Conservation (phyloP, 805 yeast genomes). For the Diddensiella caesifluorescens region DNA sequence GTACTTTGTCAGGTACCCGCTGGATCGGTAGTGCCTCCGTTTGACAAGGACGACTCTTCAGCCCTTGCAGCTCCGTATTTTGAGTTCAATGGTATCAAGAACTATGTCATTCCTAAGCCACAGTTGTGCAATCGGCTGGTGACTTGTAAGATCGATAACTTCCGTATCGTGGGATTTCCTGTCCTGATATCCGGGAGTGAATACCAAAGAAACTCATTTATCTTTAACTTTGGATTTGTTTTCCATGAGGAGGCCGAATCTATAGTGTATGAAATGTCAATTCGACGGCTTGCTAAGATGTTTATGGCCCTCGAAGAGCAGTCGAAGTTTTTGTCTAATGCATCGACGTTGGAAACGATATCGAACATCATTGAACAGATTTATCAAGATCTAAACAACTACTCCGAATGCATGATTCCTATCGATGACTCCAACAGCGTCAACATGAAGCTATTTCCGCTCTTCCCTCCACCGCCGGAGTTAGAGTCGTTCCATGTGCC, state of each 20-base stretch:
- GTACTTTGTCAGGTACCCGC: constrained; percentile 87
- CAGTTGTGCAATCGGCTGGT: constrained; percentile 79
- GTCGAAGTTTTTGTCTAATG: constrained; percentile 60
- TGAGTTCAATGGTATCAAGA: constrained; percentile 80
- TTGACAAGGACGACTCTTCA: constrained; percentile 30
- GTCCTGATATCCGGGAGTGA: constrained; percentile 68
- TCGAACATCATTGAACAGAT: constrained; percentile 80
- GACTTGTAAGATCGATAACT: constrained; percentile 63
- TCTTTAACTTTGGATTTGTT: constrained; percentile 88
- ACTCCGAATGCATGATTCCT: constrained; percentile 93
- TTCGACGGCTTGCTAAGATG: constrained; percentile 80
- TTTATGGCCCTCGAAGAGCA: constrained; percentile 89
- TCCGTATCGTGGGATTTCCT: constrained; percentile 80
- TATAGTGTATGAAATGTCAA: constrained; percentile 64
- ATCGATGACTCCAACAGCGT: constrained; percentile 84
- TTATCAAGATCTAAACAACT: constrained; percentile 90
- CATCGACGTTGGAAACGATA: constrained; percentile 38
- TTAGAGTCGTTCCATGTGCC: constrained; percentile 85
- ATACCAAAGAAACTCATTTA: constrained; percentile 87
- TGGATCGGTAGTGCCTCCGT: constrained; percentile 49
- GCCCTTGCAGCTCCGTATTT: constrained; percentile 43
- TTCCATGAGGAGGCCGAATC: constrained; percentile 78
- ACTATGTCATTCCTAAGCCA: constrained; percentile 91
- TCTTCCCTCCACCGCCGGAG: constrained; percentile 73
- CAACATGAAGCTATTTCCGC: constrained; percentile 89